Base-by-base conservation (phyloP, 108 stramenopile species). In the Ochromonas danica region DNA sequence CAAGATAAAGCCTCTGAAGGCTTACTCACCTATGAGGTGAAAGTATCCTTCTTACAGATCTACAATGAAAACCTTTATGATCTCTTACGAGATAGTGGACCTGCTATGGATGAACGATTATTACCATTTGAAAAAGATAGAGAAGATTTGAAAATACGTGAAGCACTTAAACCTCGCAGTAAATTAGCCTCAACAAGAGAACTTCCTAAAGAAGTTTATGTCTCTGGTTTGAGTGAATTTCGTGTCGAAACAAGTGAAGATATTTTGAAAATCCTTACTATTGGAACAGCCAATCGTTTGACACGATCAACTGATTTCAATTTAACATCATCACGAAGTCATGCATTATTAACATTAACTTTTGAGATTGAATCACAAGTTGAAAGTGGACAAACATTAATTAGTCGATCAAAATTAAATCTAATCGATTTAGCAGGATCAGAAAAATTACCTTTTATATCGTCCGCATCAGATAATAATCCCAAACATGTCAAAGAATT, bases 11-110 rank as follows among this genome's bases (percentile, higher is more conserved):
- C 51, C 6, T 3, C 25, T 27, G 72, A 60, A 14, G 72, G 72
- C 3, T 10, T 27, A 38, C 38, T 75, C 3, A 41, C 40, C 6
- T 75, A 42, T 41, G 6, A 3, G n/a, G 72, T 60, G 43, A 75
- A 75, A 41, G 83, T 35, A 0, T 81, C 80, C 22, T 74, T 91
- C 88, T 71, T 91, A 2, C 90, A 92, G 80, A 80, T 92, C 25
- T 91, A 92, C 84, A 89, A 83, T 36, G 90, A 92, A 71, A 88
- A 82, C 42, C 75, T 92, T 17, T 43, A 71, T 14, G 92, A 92
- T 82, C 80, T 92, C 36, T 81, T 92, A 39, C 17, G 45, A 6
- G 43, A 45, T 36, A 35, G 14, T 75, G 45, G 43, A 27, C 72
- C 43, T 10, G 38, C 38, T 3, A 41, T 57, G 3, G 51, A 75